These are phyloP conservation scores for Aspergillus sclerotialis DNA, from an alignment of 2,329 filamentous ascomycete species.

Conservation along the genomic window DNA sequence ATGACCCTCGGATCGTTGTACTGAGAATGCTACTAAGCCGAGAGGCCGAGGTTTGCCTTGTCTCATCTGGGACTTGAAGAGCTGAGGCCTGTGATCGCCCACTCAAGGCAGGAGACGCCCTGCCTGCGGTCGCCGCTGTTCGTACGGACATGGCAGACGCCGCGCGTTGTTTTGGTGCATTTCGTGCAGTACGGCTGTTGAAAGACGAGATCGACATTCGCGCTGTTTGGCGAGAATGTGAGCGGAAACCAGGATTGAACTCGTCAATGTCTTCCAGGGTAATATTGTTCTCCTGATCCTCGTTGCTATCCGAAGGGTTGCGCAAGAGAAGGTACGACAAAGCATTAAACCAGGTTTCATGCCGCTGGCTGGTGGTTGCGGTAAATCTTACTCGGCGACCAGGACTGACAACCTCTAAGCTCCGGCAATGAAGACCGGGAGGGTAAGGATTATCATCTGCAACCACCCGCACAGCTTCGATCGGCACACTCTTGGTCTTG, in stretches of 20 bases:
- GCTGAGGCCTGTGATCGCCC: conserved; percentile 26
- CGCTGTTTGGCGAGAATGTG: conserved; percentile 50
- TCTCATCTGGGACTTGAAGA: conserved; percentile 27
- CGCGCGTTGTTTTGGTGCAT: conserved; percentile 51
- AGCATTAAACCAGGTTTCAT: conserved; percentile 98
- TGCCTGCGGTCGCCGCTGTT: conserved; percentile 29
- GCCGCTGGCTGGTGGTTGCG: conserved; percentile 83
- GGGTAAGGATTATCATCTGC: conserved; percentile 93
- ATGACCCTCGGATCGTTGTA: conserved; percentile 42
- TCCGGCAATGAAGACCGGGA: conserved; percentile 90
- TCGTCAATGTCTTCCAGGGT: conserved; percentile 60
- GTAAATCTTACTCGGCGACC: conserved; percentile 90
- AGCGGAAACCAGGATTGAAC: conserved; percentile 65
- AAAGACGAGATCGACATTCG: conserved; percentile 68
- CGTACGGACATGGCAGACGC: conserved; percentile 32
- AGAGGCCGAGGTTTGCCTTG: conserved; percentile 38
- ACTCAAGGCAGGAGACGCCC: conserved; percentile 29
- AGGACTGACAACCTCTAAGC: conserved; percentile 80
- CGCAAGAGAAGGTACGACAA: conserved; percentile 85
- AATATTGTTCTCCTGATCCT: conserved; percentile 52
- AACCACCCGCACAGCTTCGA: conserved; percentile 86
- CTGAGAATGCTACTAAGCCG: conserved; percentile 44
- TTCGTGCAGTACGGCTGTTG: conserved; percentile 64
- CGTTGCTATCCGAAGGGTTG: conserved; percentile 52
- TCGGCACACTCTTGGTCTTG: conserved; percentile 80